These are phyloP conservation scores for Lactarius tabidus DNA, from an alignment of 768 basidiomycete genomes.

Conservation along the genomic window DNA sequence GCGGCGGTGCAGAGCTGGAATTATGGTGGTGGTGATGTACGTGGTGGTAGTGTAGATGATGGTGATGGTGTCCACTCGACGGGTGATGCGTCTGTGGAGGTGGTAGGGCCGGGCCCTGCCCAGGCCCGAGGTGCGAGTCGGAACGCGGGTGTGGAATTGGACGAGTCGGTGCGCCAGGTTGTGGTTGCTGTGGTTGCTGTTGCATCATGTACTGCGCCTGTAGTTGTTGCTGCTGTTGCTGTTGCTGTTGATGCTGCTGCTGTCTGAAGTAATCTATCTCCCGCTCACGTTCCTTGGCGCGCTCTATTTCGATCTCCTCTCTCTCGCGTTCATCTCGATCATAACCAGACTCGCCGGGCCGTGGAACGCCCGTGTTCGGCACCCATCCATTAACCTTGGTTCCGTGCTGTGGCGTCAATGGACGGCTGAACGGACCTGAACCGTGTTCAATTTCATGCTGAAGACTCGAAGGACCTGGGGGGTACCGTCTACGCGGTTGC, in stretches of 20 bases:
- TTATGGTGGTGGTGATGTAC: slow-evolving; percentile 35
- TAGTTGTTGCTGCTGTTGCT: slow-evolving; percentile 25
- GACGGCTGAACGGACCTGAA: slow-evolving; percentile 23
- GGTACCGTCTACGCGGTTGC: slow-evolving; percentile 17
- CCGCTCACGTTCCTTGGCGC: slow-evolving; percentile 30
- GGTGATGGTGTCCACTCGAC: slow-evolving; percentile 27
- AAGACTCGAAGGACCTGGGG: slow-evolving; percentile 22
- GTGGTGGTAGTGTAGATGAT: slow-evolving; percentile 35
- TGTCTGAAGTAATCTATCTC: slow-evolving; percentile 29
- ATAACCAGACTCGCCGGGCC: slow-evolving; percentile 8
- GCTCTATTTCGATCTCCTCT: slow-evolving; percentile 24
- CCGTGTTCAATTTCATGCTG: slow-evolving; percentile 21
- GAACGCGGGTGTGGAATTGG: slow-evolving; percentile 14
- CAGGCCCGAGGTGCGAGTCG: slow-evolving; percentile 23
- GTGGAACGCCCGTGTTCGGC: slow-evolving; percentile 3
- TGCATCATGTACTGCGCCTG: slow-evolving; percentile 18
- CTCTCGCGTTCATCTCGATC: slow-evolving; percentile 23
- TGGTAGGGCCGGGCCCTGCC: slow-evolving; percentile 18
- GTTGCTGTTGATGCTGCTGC: slow-evolving; percentile 26
- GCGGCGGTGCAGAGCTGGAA: slow-evolving; percentile 18
- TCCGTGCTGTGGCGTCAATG: slow-evolving; percentile 17
- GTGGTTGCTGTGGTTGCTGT: slow-evolving; percentile 24
- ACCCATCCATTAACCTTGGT: slow-evolving; percentile 23
- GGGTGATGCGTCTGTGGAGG: slow-evolving; percentile 23
- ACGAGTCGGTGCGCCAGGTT: slow-evolving; percentile 8